Base-by-base conservation (phyloP, 495 filamentous ascomycete genomes). In the Podospora conica region DNA sequence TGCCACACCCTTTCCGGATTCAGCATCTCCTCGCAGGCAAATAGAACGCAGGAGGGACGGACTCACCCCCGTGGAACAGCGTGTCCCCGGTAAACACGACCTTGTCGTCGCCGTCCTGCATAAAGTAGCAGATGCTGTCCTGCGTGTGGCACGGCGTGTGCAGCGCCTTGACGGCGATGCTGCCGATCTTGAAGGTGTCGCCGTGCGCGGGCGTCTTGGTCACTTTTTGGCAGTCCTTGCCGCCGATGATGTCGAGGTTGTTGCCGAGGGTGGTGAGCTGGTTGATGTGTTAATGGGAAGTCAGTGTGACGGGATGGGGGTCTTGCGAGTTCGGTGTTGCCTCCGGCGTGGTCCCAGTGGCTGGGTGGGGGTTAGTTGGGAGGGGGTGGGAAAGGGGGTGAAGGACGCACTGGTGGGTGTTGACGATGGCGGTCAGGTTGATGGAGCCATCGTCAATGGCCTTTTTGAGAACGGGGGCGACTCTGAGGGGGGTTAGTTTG, bases 131-230 rank as follows among this genome's bases (percentile, higher is more conserved):
- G 69, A 98, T 96, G 72, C 92, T 96, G 76, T 98, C 95, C 77
- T 97, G 95, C 3, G 95, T 98, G 75, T 98, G 96, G 75, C 95
- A 98, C 3, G 95, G 95, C 9, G 95, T 98, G 78, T 98, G 89
- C 24, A 98, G 78, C n/a, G 90, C 91, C 72, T 86, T 95, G 61
- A 97, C 92, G 2, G 83, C 83, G 71, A 98, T 94, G 63, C 89
- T 85, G 64, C 96, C 95, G 65, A 98, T 87, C 69, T 86, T 89
- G 82, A 97, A 97, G 12, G 77, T 85, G 70, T 91, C 86, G 27
- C 86, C 87, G 76, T 98, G 85, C 2, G 77, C 76, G 1, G 93
- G 92, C 0, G 89, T 93, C 67, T 80, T 79, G 18, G 87, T 92
- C 33, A 96, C 92, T 21, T 83, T 84, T 70, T 89, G 81, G 79